phyloP scores from a whole-genome alignment of 805 yeast genomes.

The Vanderwaltozyma tropicalis region DNA sequence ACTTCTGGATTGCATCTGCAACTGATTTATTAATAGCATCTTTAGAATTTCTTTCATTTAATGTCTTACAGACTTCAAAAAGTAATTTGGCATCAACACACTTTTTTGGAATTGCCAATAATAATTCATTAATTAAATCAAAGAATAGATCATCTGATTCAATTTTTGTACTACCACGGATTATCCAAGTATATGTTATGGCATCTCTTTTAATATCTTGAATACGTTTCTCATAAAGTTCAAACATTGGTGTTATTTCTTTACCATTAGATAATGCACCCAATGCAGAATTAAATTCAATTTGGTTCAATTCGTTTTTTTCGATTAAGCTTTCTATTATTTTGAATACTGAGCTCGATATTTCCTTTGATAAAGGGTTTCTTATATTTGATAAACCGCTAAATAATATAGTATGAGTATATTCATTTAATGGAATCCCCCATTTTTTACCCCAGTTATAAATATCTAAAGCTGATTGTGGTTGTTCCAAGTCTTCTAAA shows the following conservation, averaged over 20 bases:
- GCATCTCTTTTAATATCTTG: conserved; percentile 13
- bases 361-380: conserved; percentile 22
- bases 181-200: conserved; percentile 18
- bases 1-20: conserved; percentile 9
- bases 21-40: conserved; percentile 3
- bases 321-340: conserved; percentile 26
- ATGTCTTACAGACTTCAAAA: conserved; percentile 16
- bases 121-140: conserved; percentile 10
- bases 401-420: conserved; percentile 37
- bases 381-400: conserved; percentile 34
- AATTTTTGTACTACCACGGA: conserved; percentile 15
- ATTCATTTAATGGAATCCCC: conserved; percentile 44
- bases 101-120: conserved; percentile 12
- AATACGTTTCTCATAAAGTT: conserved; percentile 28
- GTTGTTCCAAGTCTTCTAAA: conserved; percentile 31
- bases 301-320: conserved; percentile 27
- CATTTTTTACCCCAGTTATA: conserved; percentile 51
- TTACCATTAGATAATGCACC: conserved; percentile 35
- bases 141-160: conserved; percentile 11
- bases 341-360: conserved; percentile 21
- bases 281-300: conserved; percentile 38
- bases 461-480: conserved; percentile 40
- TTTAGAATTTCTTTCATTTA: conserved; percentile 9
- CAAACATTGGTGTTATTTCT: conserved; percentile 31
- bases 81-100: conserved; percentile 16